phyloP scores from a whole-genome alignment of 2,329 filamentous ascomycete genomes.

The Albifimbria verrucaria region DNA sequence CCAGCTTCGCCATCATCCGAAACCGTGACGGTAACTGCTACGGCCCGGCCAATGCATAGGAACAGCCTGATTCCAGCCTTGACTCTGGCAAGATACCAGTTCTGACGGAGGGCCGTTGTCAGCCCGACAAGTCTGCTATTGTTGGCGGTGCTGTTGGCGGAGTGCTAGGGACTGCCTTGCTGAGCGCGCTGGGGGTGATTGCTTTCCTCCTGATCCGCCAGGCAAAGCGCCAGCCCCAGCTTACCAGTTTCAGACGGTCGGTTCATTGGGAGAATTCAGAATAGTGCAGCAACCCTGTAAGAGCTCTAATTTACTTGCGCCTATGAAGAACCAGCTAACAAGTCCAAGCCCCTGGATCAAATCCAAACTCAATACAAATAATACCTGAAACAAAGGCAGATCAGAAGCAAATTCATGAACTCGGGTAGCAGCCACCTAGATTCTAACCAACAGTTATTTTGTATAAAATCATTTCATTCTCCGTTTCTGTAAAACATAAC shows the following conservation, averaged over 20 bases:
- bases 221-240: neutral
- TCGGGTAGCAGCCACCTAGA: too few relatives aligned
- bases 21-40: neutral
- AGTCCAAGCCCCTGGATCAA: neutral
- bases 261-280: neutral
- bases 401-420: neutral
- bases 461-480: too few relatives aligned
- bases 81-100: neutral
- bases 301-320: neutral
- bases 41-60: neutral
- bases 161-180: neutral
- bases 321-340: neutral
- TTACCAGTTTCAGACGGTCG: neutral
- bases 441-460: too few relatives aligned
- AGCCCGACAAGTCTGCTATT: neutral
- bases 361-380: neutral
- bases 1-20: neutral
- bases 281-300: neutral
- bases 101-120: neutral
- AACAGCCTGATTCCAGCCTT: neutral
- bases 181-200: neutral
- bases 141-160: neutral
- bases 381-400: neutral
- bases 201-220: neutral
- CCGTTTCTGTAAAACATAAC: too few relatives aligned